Evolutionary conservation across 192 early-diverging fungal species (phyloP).

Genomic region (Chytriomyces sp.): DNA sequence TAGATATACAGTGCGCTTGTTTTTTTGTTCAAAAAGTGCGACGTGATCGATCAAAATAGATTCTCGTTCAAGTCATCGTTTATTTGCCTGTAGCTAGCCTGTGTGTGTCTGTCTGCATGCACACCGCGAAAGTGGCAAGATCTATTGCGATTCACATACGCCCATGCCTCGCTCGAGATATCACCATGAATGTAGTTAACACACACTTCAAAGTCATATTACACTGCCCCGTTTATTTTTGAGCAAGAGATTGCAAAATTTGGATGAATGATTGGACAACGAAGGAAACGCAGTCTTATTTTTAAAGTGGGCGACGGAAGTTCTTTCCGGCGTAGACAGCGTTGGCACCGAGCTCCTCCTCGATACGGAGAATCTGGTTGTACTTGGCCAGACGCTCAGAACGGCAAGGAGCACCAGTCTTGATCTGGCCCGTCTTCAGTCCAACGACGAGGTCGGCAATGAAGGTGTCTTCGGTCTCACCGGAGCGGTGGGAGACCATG

Average conservation of each 20-base stretch:
- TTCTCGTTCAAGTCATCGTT: no score
- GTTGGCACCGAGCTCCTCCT: conserved; percentile 92
- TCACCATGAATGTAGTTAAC: no score
- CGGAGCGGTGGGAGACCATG: conserved; percentile 99
- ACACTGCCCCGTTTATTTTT: no score
- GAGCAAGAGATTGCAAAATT: neutral
- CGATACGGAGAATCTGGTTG: conserved; percentile 97
- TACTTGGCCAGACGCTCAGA: conserved; percentile 98
- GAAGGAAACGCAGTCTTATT: neutral
- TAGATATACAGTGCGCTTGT: no score
- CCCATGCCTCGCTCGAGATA: no score
- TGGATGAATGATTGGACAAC: neutral
- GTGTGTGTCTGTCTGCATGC: no score
- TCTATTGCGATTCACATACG: no score
- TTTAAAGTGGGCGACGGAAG: conserved; percentile 21
- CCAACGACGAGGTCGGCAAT: conserved; percentile 98
- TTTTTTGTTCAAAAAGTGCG: no score
- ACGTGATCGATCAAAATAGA: no score
- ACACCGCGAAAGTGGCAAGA: no score
- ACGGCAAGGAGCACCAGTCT: conserved; percentile 98
- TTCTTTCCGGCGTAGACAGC: conserved; percentile 87
- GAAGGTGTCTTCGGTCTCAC: conserved; percentile 97
- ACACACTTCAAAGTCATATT: no score
- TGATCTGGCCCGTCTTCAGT: conserved; percentile 90
- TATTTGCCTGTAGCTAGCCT: no score